Conservation (phyloP, 1,284 basidiomycete species). For the Ceratobasidium sp. region DNA sequence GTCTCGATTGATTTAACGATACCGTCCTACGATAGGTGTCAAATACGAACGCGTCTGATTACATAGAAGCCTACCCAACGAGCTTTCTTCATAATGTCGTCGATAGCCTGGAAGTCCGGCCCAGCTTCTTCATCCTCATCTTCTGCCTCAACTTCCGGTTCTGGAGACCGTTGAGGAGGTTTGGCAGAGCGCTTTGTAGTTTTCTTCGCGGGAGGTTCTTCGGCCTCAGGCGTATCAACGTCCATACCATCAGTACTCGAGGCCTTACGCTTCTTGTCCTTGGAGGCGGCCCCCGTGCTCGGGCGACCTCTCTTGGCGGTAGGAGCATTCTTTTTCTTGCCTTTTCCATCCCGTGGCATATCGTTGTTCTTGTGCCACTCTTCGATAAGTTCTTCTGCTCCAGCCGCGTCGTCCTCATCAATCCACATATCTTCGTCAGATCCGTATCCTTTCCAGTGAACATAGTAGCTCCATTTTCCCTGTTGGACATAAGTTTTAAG, state of each 20-base stretch:
- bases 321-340: constrained; percentile 17
- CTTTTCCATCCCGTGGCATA: constrained; percentile 21
- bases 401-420: constrained; percentile 24
- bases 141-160: not conserved
- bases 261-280: constrained; percentile 35
- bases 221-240: constrained; percentile 15
- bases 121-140: not conserved
- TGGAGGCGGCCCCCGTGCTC: not conserved
- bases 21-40: not conserved
- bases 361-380: constrained; percentile 15
- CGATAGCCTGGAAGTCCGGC: not conserved
- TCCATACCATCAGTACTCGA: constrained; percentile 20
- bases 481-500: not conserved
- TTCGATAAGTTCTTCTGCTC: constrained; percentile 15
- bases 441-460: constrained; percentile 33
- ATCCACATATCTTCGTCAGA: constrained; percentile 29
- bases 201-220: constrained; percentile 22
- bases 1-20: constrained; percentile 30
- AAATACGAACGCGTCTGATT: not conserved
- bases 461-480: constrained; percentile 38
- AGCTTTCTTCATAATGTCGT: constrained; percentile 23
- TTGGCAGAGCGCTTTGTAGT: constrained; percentile 6
- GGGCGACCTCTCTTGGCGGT: not conserved
- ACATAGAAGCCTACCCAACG: constrained; percentile 12
- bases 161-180: not conserved